Base-by-base conservation (phyloP, 2,329 filamentous ascomycete species). In the Microdochium nivale region DNA sequence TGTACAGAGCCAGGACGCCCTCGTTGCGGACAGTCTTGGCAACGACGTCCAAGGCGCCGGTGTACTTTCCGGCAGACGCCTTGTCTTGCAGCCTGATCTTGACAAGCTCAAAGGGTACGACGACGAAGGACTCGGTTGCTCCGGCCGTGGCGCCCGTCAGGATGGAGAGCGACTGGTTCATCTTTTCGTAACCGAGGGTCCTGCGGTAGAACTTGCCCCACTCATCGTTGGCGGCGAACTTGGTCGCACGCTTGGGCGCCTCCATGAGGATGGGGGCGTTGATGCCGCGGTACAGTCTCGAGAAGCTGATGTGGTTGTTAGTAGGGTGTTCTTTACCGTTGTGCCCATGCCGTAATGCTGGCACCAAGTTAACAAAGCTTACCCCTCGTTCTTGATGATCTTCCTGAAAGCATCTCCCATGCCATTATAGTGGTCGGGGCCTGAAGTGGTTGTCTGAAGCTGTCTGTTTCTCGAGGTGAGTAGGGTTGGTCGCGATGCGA, bases 401-500 rank as follows among this genome's bases (percentile, higher is more conserved):
- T 99, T 99, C 66, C 83, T 80, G 79, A 99, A 95, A 78, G 92
- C 97, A 73, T 99, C 94, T 54, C 96, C 67, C 90, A 97, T 99
- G 79, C 94, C 90, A 75, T 83, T 96, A 80, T 99, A 97, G 61
- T 80, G 77, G 63, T 97, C 94, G 59, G 85, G 85, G 54, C 90
- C 89, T 23, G 77, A 74, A 59, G 76, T 79, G 63, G 86, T 86
- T 51, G 87, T 87, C 75, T 96, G 91, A 52, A 96, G 79, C 73
- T 96, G 91, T 69, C 88, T 96, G 63, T 55, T 55, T 57, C 55
- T 54, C 65, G 61, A 51, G 51, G 48, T 62, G 59, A 44, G 33
- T 25, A 24, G 43, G 10, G 7, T 47, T 11, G 49, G 16, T 25
- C 51, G 50, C 53, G 53, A 52, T 49, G 50, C 14, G 46, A 54